Conservation (phyloP, 371 early-diverging fungal genomes). For the Saksenaea oblongispora region DNA sequence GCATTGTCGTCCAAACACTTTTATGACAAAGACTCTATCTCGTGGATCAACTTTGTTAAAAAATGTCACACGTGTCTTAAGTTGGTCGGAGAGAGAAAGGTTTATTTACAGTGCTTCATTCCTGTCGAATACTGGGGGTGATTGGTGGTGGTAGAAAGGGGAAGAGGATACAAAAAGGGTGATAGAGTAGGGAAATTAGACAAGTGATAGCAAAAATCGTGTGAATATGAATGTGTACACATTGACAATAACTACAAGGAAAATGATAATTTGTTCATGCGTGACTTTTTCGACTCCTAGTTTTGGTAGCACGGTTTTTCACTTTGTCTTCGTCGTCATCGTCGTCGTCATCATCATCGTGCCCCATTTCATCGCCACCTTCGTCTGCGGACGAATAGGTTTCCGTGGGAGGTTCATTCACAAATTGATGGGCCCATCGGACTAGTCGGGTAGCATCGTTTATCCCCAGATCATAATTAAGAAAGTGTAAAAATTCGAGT, state of each 20-base stretch:
- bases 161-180: neutral
- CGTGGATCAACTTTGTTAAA: too few species aligned
- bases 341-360: constrained; percentile 13
- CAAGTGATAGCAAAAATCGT: too few species aligned
- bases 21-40: too few species aligned
- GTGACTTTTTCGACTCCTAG: neutral
- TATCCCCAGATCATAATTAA: constrained; percentile 48
- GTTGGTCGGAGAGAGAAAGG: too few species aligned
- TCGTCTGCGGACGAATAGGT: constrained; percentile 39
- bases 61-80: too few species aligned
- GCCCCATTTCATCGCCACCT: constrained; percentile 43
- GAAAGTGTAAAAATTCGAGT: constrained; percentile 57
- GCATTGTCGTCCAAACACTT: too few species aligned
- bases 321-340: neutral
- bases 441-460: constrained; percentile 35
- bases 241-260: neutral
- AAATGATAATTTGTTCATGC: neutral
- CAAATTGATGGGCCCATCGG: constrained; percentile 28
- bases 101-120: too few species aligned
- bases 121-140: too few species aligned
- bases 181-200: neutral
- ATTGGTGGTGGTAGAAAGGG: too few species aligned
- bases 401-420: constrained; percentile 3
- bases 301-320: neutral
- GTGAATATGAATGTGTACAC: neutral